Conservation (phyloP, 192 early-diverging fungal genomes). For the Podila verticillata region DNA sequence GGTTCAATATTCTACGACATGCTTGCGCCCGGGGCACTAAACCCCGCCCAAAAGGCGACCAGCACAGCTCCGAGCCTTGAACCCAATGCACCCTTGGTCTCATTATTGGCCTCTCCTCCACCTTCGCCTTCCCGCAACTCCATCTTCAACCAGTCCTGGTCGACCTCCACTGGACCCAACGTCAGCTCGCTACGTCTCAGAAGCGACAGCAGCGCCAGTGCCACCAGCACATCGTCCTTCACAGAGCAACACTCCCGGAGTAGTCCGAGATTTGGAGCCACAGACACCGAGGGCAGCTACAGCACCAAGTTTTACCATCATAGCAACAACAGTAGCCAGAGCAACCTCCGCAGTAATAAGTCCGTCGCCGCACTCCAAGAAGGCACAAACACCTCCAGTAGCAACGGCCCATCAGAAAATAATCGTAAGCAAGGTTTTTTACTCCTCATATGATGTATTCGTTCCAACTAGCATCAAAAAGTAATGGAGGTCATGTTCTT, state of each 20-base stretch:
- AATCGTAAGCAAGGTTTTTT: too few relatives aligned
- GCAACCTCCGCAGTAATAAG: neutral
- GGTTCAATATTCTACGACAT: neutral
- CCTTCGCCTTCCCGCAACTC: constrained; percentile 44
- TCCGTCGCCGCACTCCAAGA: too few relatives aligned
- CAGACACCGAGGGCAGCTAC: neutral
- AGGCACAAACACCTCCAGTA: neutral
- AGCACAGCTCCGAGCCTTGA: neutral
- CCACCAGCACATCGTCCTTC: neutral
- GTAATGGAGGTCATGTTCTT: too few relatives aligned
- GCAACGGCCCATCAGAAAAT: too few relatives aligned
- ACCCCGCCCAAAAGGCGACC: neutral
- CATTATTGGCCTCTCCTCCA: constrained; percentile 27
- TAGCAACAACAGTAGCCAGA: neutral
- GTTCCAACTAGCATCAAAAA: too few relatives aligned
- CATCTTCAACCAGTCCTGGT: constrained; percentile 48
- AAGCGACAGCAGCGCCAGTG: neutral
- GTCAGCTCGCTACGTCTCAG: constrained; percentile 32
- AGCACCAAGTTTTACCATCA: neutral
- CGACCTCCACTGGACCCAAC: constrained; percentile 21
- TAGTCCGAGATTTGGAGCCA: constrained; percentile 1
- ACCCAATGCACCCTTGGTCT: constrained; percentile 5
- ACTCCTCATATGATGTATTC: too few relatives aligned
- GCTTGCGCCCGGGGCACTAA: neutral
- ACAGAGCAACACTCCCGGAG: neutral